Evolutionary conservation across 176 grass and related monocot species (phyloP).

Genomic region (Eleusine coracana): DNA sequence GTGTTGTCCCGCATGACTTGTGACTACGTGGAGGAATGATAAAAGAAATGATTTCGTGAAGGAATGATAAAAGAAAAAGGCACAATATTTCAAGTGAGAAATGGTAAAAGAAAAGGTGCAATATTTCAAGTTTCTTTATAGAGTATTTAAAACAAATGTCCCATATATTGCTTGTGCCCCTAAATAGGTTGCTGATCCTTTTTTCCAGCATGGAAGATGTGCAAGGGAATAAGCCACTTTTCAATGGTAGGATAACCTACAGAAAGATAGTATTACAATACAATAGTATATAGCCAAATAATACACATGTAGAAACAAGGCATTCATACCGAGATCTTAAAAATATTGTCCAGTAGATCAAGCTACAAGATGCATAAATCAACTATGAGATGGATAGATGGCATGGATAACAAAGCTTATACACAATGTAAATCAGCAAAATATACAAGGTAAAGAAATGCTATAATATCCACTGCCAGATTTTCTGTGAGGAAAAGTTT

Average conservation of each 20-base stretch:
- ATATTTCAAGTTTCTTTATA: slow-evolving; percentile 15
- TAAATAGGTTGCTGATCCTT: slow-evolving; percentile 92
- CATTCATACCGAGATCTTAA: slow-evolving; percentile 91
- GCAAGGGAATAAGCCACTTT: slow-evolving; percentile 88
- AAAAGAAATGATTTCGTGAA: neutral
- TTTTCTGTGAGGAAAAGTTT: slow-evolving; percentile 18
- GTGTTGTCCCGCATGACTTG: no score
- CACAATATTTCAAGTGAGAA: no score
- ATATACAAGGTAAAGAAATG: slow-evolving; percentile 26
- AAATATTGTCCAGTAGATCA: slow-evolving; percentile 99
- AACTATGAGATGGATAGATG: slow-evolving; percentile 49
- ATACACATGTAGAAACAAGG: slow-evolving; percentile 19
- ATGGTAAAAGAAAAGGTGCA: slow-evolving; percentile 3
- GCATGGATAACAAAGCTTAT: slow-evolving; percentile 19
- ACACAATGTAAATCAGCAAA: neutral
- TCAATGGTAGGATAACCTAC: slow-evolving; percentile 91
- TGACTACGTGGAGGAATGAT: no score
- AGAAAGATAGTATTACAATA: slow-evolving; percentile 40
- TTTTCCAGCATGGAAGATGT: slow-evolving; percentile 81
- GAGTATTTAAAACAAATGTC: slow-evolving; percentile 3
- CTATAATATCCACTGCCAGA: neutral
- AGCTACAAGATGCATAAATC: slow-evolving; percentile 63
- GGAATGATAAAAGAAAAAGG: no score
- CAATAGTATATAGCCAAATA: slow-evolving; percentile 12
- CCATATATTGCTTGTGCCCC: slow-evolving; percentile 83